Base-by-base conservation (phyloP, 176 grass and related monocot species). In the Tuctoria greenei region DNA sequence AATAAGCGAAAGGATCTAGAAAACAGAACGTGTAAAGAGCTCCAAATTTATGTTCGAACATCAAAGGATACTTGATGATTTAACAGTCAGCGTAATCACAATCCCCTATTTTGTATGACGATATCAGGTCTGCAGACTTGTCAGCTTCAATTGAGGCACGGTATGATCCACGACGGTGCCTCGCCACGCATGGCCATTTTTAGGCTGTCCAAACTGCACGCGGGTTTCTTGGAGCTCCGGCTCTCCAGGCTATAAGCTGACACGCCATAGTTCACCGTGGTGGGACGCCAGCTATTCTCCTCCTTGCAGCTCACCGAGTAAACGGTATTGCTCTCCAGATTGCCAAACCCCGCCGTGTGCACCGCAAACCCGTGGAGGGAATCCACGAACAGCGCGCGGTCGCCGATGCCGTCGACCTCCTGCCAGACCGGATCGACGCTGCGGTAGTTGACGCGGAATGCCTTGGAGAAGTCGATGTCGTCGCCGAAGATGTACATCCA, bases 391-490 rank as follows among this genome's bases (percentile, higher is more conserved):
- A 88, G 13, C 3, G 86, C 81, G 21, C 75, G 69, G 10, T 74
- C 81, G 27, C 75, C 75, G 56, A 88, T 84, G 86, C 63, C 34
- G 12, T 28, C 14, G 75, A 84, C 27, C 12, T 80, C 71, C 55
- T 83, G 75, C 81, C 86, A 84, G 8, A 0, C 37, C 17, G 70
- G 56, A 40, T 69, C 7, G 28, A 15, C 4, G 76, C 28, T 31
- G 16, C 71, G 76, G 64, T 84, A 70, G 42, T 80, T 67, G 62
- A 84, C 38, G 13, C 5, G 65, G 81, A 80, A 88, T 36, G 64
- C 38, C 81, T 84, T 88, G 55, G 81, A 79, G 81, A 88, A 80
- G n/a, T 80, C 81, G 17, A 83, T 47, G 64, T 79, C 75, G 23
- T 84, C 75, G 31, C 63, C 46, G 38, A 84, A 88, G 69, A 84